Evolutionary conservation across 805 yeast species (phyloP).

Genomic region (Yarrowia sp.): DNA sequence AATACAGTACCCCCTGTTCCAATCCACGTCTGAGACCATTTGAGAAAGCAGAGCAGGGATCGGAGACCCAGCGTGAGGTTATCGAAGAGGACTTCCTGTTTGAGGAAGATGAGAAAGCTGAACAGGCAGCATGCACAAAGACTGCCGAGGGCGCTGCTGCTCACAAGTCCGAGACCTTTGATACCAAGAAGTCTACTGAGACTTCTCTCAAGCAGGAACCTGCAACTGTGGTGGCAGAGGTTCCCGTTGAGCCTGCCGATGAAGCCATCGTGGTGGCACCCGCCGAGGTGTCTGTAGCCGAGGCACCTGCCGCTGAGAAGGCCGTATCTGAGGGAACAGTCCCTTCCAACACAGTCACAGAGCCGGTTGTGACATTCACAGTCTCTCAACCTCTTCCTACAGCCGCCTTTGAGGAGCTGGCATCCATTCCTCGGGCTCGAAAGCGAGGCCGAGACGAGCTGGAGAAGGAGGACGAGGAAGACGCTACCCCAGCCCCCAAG

Average conservation of each 20-base stretch:
- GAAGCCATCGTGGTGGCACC: too few relatives aligned
- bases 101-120: not conserved
- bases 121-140: not conserved
- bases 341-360: not conserved
- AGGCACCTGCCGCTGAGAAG: too few relatives aligned
- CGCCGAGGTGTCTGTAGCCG: too few relatives aligned
- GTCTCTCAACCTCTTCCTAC: not conserved
- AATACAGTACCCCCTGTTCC: too few relatives aligned
- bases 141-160: not conserved
- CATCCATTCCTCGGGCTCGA: not conserved
- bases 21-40: too few relatives aligned
- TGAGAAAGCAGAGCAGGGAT: too few relatives aligned
- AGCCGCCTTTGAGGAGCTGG: not conserved
- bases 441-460: constrained; percentile 40
- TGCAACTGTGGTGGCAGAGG: too few relatives aligned
- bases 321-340: too few relatives aligned
- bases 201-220: not conserved
- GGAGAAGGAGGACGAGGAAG: constrained; percentile 29
- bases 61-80: too few relatives aligned
- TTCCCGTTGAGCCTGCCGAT: too few relatives aligned
- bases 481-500: not conserved
- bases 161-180: not conserved
- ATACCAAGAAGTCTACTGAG: not conserved
- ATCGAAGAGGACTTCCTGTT: not conserved
- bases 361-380: too few relatives aligned